Conservation (phyloP, 176 grass and related monocot species). For the Aegilops speltoides region DNA sequence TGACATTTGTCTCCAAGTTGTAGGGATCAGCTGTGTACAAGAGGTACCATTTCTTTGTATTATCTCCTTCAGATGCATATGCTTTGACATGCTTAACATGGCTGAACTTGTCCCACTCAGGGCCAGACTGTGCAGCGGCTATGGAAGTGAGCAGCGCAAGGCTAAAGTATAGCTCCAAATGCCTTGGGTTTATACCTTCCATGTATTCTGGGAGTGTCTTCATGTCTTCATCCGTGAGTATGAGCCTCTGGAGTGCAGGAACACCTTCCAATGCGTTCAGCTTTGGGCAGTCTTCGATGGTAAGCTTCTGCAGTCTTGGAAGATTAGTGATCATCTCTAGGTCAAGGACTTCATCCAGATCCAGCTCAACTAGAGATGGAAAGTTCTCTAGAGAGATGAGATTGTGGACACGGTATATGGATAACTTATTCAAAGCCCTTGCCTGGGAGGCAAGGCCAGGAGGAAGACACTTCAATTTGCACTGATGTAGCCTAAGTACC, state of each 20-base stretch:
- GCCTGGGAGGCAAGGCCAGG: conserved; percentile 4
- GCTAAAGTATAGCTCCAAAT: background rate
- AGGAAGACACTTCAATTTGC: conserved; percentile 11
- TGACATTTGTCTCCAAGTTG: conserved; percentile 9
- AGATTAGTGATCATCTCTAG: background rate
- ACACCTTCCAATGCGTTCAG: background rate
- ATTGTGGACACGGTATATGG: background rate
- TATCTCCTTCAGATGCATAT: background rate
- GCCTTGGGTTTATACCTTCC: background rate
- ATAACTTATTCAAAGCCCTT: background rate
- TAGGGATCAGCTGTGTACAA: background rate
- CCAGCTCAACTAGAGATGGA: background rate
- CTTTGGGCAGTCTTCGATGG: background rate
- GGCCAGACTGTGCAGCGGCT: background rate
- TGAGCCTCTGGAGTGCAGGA: background rate
- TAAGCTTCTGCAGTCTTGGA: background rate
- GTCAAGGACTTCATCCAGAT: background rate
- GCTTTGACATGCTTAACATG: background rate
- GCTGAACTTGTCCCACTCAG: conserved; percentile 6
- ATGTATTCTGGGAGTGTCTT: background rate
- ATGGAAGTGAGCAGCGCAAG: background rate
- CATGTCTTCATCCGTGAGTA: background rate
- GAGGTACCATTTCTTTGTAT: background rate
- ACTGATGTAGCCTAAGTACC: background rate
- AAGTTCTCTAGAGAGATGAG: background rate